Evolutionary conservation across 805 yeast genomes (phyloP).

Genomic region (Suhomyces pyralidae): DNA sequence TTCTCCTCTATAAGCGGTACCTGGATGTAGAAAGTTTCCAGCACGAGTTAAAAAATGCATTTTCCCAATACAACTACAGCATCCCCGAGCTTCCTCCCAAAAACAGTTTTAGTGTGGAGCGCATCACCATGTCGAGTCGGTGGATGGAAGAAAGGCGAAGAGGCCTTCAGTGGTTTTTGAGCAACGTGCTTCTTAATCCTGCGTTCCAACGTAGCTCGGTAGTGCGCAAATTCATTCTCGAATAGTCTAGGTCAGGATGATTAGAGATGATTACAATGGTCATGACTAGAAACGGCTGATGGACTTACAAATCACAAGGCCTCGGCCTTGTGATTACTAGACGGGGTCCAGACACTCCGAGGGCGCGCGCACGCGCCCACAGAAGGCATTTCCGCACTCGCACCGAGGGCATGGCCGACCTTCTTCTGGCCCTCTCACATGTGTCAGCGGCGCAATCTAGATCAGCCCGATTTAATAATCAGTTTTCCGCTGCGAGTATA

Average conservation of each 20-base stretch:
- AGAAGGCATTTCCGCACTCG: not conserved
- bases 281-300: not conserved
- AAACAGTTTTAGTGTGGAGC: constrained; percentile 37
- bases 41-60: constrained; percentile 28
- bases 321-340: not conserved
- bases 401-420: not conserved
- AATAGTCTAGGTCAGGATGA: not conserved
- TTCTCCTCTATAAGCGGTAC: constrained; percentile 57
- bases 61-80: constrained; percentile 31
- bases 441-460: constrained; percentile 2
- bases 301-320: not conserved
- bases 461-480: constrained; percentile 3
- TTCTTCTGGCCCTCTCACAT: not conserved
- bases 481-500: not conserved
- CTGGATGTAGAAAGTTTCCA: constrained; percentile 58
- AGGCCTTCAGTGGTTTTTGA: constrained; percentile 60
- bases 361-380: not conserved
- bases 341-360: not conserved
- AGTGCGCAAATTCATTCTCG: constrained; percentile 39
- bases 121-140: constrained; percentile 35
- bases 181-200: constrained; percentile 52
- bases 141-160: constrained; percentile 56
- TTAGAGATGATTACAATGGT: not conserved
- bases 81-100: constrained; percentile 55
- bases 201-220: constrained; percentile 33